Evolutionary conservation across 2,329 filamentous ascomycete genomes (phyloP).

Genomic region (Trichoderma sp.): DNA sequence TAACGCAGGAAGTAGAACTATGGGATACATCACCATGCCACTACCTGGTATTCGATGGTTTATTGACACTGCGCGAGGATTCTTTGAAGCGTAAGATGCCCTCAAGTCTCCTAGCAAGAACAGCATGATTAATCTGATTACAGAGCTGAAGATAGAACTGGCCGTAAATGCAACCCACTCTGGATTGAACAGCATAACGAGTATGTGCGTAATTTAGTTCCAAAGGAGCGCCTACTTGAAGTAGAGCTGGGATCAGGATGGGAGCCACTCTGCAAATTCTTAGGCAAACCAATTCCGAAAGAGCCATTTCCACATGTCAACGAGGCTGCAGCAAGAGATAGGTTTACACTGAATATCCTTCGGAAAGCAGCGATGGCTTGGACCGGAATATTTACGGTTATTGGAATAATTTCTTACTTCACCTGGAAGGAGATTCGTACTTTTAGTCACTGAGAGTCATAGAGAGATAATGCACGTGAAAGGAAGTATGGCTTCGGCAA

Average conservation of each 20-base stretch:
- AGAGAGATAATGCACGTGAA: background rate
- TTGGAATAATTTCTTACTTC: background rate
- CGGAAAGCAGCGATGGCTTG: background rate
- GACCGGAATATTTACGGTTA: background rate
- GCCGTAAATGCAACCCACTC: background rate
- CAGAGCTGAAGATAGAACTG: background rate
- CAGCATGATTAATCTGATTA: background rate
- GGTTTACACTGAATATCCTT: background rate
- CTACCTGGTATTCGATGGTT: background rate
- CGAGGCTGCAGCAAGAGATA: constrained; percentile 23
- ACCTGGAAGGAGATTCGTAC: background rate
- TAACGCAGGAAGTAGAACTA: background rate
- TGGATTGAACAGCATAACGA: constrained; percentile 18
- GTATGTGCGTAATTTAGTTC: constrained; percentile 13
- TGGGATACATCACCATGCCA: background rate
- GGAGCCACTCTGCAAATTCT: constrained; percentile 37
- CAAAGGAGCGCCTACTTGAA: constrained; percentile 26
- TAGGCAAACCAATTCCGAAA: constrained; percentile 33
- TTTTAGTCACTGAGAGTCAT: background rate
- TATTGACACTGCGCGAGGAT: background rate
- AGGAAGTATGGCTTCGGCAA: background rate
- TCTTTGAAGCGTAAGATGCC: background rate
- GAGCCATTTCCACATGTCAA: constrained; percentile 29
- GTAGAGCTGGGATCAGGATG: constrained; percentile 36
- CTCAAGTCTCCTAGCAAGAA: background rate